These are phyloP conservation scores for Aspergillus tubingensis DNA, from an alignment of 2,329 filamentous ascomycete genomes.

Conservation along the genomic window DNA sequence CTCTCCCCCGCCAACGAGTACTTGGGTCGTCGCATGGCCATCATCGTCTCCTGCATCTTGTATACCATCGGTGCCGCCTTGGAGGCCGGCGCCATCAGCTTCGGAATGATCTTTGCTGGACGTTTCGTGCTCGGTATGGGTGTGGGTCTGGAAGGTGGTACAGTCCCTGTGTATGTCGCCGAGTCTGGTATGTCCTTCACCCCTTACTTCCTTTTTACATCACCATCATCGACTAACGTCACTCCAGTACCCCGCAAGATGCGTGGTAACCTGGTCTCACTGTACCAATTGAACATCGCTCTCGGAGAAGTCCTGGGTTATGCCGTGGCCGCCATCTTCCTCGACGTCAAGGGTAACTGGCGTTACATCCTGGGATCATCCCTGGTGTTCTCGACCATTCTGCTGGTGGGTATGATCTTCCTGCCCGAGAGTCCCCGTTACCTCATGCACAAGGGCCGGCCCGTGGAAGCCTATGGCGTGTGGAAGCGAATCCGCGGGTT, in stretches of 20 bases:
- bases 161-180: constrained; percentile 73
- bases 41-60: constrained; percentile 67
- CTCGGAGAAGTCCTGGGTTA: constrained; percentile 74
- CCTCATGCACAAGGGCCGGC: constrained; percentile 67
- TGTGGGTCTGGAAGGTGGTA: constrained; percentile 72
- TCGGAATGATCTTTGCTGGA: constrained; percentile 69
- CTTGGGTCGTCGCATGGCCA: constrained; percentile 67
- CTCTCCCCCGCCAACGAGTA: constrained; percentile 68
- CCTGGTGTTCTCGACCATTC: constrained; percentile 67
- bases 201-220: neutral
- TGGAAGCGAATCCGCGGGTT: constrained; percentile 73
- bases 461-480: constrained; percentile 64
- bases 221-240: neutral
- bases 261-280: constrained; percentile 70
- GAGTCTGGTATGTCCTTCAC: constrained; percentile 48
- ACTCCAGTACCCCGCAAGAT: constrained; percentile 60
- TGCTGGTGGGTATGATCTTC: constrained; percentile 67
- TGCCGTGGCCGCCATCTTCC: constrained; percentile 71
- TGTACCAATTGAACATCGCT: constrained; percentile 77
- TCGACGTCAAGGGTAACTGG: constrained; percentile 70
- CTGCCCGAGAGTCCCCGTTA: constrained; percentile 70
- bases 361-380: constrained; percentile 73
- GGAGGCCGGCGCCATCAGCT: constrained; percentile 68
- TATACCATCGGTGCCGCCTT: constrained; percentile 71
- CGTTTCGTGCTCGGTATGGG: constrained; percentile 70